Percentiles rank a stretch among this genome's conserved stretches.
phyloP scores from a whole-genome alignment of 306 rosid genomes.

The Lotus japonicus region DNA sequence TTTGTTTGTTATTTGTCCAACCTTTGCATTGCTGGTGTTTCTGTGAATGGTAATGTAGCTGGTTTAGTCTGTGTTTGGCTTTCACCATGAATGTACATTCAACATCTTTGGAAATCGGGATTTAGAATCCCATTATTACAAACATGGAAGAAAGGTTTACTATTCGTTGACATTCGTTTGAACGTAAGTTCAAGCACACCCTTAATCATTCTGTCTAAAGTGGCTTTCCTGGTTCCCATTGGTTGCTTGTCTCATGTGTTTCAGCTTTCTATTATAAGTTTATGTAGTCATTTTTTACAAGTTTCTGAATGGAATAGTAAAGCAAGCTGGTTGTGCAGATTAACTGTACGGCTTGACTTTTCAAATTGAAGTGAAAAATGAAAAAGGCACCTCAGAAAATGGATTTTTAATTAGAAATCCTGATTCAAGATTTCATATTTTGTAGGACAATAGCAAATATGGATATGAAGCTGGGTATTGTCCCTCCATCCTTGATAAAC shows the following conservation, averaged over 20 bases:
- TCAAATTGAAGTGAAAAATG: neutral
- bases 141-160: too few relatives aligned
- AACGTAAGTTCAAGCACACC: too few relatives aligned
- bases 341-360: neutral
- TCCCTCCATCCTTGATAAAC: constrained; percentile 74
- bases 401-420: neutral
- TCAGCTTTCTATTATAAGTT: neutral
- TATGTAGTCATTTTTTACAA: neutral
- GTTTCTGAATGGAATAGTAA: neutral
- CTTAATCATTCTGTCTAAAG: neutral
- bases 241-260: neutral
- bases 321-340: neutral
- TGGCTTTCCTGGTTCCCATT: neutral
- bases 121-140: too few relatives aligned
- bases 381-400: neutral
- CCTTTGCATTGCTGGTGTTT: neutral
- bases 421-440: constrained; percentile 28
- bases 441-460: constrained; percentile 76
- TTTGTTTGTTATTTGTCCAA: neutral
- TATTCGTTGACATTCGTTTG: too few relatives aligned
- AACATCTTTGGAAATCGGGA: too few relatives aligned
- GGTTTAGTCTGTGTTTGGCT: too few relatives aligned
- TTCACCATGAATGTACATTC: too few relatives aligned
- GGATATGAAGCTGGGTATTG: constrained; percentile 80
- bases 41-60: neutral